A percentile compares a stretch with the other conserved stretches of the same genome.
phyloP scores from a whole-genome alignment of 257 asterid species.

The Jasminum sambac region DNA sequence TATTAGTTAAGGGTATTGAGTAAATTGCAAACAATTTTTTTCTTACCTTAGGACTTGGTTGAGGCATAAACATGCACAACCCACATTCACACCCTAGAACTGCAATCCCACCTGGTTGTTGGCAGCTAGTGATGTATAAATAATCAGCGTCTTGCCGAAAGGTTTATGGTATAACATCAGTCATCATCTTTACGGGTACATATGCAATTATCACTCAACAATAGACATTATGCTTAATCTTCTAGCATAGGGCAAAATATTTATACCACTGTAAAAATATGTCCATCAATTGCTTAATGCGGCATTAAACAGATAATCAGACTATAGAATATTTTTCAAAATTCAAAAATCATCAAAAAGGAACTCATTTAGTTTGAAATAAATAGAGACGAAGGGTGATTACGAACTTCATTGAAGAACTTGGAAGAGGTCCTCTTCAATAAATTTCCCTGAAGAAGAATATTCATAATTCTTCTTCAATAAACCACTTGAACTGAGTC shows the following conservation, averaged over 20 bases:
- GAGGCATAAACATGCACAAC: conserved; percentile 96
- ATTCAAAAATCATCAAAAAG: background rate
- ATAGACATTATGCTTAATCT: background rate
- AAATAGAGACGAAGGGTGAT: background rate
- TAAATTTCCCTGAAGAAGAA: conserved; percentile 43
- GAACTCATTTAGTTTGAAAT: background rate
- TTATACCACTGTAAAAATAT: background rate
- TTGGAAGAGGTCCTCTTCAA: conserved; percentile 38
- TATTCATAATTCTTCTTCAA: conserved; percentile 48
- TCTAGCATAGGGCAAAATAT: conserved; percentile 6
- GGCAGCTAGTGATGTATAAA: conserved; percentile 89
- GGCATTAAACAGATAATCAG: background rate
- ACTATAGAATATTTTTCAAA: background rate
- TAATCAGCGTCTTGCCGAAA: conserved; percentile 94
- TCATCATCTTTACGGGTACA: conserved; percentile 96
- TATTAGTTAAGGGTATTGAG: background rate
- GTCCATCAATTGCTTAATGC: background rate
- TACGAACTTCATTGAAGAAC: conserved; percentile 51
- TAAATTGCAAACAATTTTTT: conserved; percentile 3
- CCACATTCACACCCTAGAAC: conserved; percentile 87
- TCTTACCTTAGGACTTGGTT: conserved; percentile 62
- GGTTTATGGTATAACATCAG: conserved; percentile 86
- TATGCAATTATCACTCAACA: conserved; percentile 56
- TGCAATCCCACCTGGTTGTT: conserved; percentile 95
- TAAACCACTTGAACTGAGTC: no score